These are phyloP conservation scores for Neoascochyta sp. DNA, from an alignment of 2,329 filamentous ascomycete genomes.

Conservation along the genomic window DNA sequence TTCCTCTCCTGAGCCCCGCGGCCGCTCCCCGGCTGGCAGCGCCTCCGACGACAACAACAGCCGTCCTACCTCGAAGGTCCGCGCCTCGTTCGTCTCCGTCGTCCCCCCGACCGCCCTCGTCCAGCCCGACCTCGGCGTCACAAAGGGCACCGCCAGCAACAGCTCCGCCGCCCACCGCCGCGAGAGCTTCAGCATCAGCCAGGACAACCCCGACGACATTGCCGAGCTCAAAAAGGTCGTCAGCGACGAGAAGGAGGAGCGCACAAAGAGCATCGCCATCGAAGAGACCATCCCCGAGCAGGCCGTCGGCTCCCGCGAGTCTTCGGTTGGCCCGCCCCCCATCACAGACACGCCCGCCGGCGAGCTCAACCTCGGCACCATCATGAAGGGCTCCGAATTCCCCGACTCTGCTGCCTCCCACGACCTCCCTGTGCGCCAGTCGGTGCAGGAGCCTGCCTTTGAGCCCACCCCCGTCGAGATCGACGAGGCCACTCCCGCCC, in stretches of 20 bases:
- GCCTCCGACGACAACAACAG: slow-evolving; percentile 25
- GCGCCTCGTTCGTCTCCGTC: slow-evolving; percentile 49
- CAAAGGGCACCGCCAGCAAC: slow-evolving; percentile 26
- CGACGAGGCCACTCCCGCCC: slow-evolving; percentile 1
- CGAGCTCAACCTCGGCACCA: slow-evolving; percentile 32
- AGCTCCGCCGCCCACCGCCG: slow-evolving; percentile 33
- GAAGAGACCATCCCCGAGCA: slow-evolving; percentile 43
- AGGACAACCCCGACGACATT: slow-evolving; percentile 32
- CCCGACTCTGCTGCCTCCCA: slow-evolving; percentile 20
- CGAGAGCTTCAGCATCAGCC: slow-evolving; percentile 43
- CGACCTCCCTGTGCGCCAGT: slow-evolving; percentile 4
- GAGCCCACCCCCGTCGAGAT: slow-evolving; percentile 1
- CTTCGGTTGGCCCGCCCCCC: slow-evolving; percentile 34
- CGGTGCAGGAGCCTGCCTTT: slow-evolving; percentile 1
- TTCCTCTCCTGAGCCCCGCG: slow-evolving; percentile 42
- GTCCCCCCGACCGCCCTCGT: slow-evolving; percentile 38
- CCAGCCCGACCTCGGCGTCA: slow-evolving; percentile 21
- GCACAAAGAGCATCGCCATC: slow-evolving; percentile 35
- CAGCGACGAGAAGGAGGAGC: slow-evolving; percentile 39
- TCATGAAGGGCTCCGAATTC: slow-evolving; percentile 38
- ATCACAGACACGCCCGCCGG: slow-evolving; percentile 24
- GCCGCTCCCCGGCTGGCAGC: slow-evolving; percentile 42
- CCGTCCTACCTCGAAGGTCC: slow-evolving; percentile 44
- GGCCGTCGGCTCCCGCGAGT: slow-evolving; percentile 40
- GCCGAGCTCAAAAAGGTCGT: slow-evolving; percentile 41